Conservation (phyloP, 129 eudicot genomes). For the Gnaphalium uliginosum region DNA sequence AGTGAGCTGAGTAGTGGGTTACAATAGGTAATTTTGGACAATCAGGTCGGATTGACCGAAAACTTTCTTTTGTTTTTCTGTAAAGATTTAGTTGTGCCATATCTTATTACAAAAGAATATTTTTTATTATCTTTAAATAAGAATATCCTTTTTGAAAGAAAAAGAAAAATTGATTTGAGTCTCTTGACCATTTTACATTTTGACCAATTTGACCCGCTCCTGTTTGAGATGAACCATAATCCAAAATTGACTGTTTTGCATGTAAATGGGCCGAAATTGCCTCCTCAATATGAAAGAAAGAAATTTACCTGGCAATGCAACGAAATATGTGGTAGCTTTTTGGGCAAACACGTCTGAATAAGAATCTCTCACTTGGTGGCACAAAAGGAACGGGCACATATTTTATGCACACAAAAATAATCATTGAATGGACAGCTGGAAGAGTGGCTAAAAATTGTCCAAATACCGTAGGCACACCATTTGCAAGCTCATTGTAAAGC, state of each 20-base stretch:
- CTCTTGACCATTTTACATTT: not conserved
- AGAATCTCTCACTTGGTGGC: conserved; percentile 85
- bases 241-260: too few relatives aligned
- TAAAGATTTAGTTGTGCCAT: not conserved
- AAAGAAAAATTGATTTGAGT: not conserved
- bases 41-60: not conserved
- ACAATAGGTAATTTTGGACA: not conserved
- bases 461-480: conserved; percentile 85
- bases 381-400: conserved; percentile 87
- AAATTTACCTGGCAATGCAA: conserved; percentile 85
- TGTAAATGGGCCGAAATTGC: too few relatives aligned
- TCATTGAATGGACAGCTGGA: conserved; percentile 97
- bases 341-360: conserved; percentile 85
- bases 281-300: conserved; percentile 6
- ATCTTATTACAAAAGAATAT: too few relatives aligned
- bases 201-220: not conserved
- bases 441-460: conserved; percentile 86
- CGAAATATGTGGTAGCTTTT: conserved; percentile 92
- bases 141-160: not conserved
- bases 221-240: not conserved
- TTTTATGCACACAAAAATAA: conserved; percentile 84
- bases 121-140: too few relatives aligned
- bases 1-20: not conserved
- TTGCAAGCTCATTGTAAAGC: conserved; percentile 89
- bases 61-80: not conserved